Evolutionary conservation across 2,329 filamentous ascomycete genomes (phyloP).

Genomic region (Colletotrichum tanaceti): DNA sequence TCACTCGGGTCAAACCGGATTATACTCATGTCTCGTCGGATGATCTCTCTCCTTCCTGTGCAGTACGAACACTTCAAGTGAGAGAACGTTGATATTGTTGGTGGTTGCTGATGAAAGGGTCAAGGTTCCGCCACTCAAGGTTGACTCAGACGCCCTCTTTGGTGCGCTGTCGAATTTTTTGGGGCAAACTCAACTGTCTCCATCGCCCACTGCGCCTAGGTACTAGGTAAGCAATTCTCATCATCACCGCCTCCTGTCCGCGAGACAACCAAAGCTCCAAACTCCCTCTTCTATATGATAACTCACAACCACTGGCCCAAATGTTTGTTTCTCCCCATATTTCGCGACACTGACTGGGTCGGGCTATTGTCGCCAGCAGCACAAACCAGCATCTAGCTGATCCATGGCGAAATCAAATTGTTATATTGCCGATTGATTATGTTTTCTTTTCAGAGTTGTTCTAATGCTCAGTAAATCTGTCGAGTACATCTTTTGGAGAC

Average conservation of each 20-base stretch:
- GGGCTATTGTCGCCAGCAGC: not conserved
- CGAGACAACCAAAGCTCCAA: not conserved
- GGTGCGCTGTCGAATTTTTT: slow-evolving; percentile 7
- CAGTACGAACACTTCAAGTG: not conserved
- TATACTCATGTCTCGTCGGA: not conserved
- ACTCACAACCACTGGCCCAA: not conserved
- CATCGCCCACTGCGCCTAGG: not conserved
- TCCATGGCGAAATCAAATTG: not conserved
- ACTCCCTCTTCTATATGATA: not conserved
- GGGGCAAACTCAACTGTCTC: slow-evolving; percentile 13
- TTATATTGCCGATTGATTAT: not conserved
- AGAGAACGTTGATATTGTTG: not conserved
- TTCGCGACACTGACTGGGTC: not conserved
- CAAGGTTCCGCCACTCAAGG: slow-evolving; percentile 25
- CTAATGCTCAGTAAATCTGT: no score
- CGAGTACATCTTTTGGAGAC: no score
- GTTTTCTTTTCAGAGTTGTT: not conserved
- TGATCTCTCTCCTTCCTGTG: not conserved
- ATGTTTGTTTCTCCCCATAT: not conserved
- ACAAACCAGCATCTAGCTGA: not conserved
- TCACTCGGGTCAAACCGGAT: no score
- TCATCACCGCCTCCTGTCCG: not conserved
- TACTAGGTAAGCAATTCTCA: not conserved
- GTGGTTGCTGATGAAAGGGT: not conserved
- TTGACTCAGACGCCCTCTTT: slow-evolving; percentile 28